Base-by-base conservation (phyloP, 257 asterid genomes). In the Fraxinus quadrangulata region DNA sequence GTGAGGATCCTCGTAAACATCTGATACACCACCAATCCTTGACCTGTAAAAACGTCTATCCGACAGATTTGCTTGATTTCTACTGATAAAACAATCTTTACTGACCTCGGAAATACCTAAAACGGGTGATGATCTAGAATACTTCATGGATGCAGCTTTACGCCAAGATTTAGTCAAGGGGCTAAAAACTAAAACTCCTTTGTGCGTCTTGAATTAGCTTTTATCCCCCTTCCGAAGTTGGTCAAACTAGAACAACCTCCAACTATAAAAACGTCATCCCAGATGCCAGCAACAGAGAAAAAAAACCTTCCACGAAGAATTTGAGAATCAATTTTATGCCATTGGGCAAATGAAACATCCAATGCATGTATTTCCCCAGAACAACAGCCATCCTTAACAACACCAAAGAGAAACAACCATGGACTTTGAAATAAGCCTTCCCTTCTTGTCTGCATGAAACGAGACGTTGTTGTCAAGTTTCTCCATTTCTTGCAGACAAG, bases 191-290 rank as follows among this genome's bases (percentile, higher is more conserved):
- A 89, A 67, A 73, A 93, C 92, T 19, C 98, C 94, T 81, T 95
- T 95, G 84, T 95, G 98, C 0, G 97, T 93, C 90, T 88, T 95
- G 86, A 85, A 88, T 12, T 96, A 89, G 90, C 94, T 93, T 73
- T 91, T 84, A 80, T 95, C 99, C 51, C 87, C 79, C 88, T 87
- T 34, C 98, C 98, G 1, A 87, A 91, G 84, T 92, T 93, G 49
- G 97, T 85, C 89, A 96, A 84, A 92, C 99, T 96, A 76, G 99
- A 90, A 85, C 98, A 85, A 66, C 99, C 99, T 39, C 99, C 99
- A 7, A 90, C 94, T 0, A 92, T 78, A 49, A 88, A 93, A 79
- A 96, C 79, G 34, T 93, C 92, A 45, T 90, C 93, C 49, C 79
- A 88, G 37, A 90, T 75, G 79, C 92, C 86, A 49, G 97, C 89